Evolutionary conservation across 768 basidiomycete genomes (phyloP).

Genomic region (Hypsizygus marmoreus): DNA sequence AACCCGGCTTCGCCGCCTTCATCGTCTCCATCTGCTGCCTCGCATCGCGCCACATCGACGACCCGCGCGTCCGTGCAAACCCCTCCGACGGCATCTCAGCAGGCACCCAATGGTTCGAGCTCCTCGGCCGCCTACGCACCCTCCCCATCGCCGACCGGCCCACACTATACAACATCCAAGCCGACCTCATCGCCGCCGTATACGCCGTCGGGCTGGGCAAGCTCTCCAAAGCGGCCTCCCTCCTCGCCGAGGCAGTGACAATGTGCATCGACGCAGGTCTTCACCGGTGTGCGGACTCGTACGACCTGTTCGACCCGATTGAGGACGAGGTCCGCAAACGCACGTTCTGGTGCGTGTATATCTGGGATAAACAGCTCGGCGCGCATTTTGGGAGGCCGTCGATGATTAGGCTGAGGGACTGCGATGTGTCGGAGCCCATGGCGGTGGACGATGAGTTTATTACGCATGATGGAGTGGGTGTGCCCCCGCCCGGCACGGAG

Average conservation of each 20-base stretch:
- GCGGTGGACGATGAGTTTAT: slow-evolving; percentile 90
- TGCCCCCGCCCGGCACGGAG: slow-evolving; percentile 71
- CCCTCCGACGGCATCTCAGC: slow-evolving; percentile 84
- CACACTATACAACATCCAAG: slow-evolving; percentile 90
- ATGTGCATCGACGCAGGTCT: slow-evolving; percentile 88
- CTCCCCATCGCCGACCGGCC: slow-evolving; percentile 87
- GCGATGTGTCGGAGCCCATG: slow-evolving; percentile 86
- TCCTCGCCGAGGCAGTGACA: slow-evolving; percentile 86
- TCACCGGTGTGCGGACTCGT: slow-evolving; percentile 84
- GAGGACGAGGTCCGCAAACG: slow-evolving; percentile 92
- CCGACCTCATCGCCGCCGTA: slow-evolving; percentile 87
- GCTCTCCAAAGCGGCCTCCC: slow-evolving; percentile 81
- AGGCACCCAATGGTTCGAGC: slow-evolving; percentile 90
- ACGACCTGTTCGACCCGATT: slow-evolving; percentile 85
- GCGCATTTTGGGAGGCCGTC: slow-evolving; percentile 90
- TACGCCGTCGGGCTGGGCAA: slow-evolving; percentile 91
- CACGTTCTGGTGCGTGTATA: slow-evolving; percentile 95
- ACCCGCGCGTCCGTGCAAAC: slow-evolving; percentile 83
- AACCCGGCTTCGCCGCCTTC: slow-evolving; percentile 92
- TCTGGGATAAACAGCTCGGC: slow-evolving; percentile 93
- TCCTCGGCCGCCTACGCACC: slow-evolving; percentile 84
- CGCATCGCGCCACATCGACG: slow-evolving; percentile 90
- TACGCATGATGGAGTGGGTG: slow-evolving; percentile 65
- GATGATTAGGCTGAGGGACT: slow-evolving; percentile 83
- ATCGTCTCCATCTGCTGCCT: slow-evolving; percentile 93